A percentile compares a stretch with the other conserved stretches of the same genome.
phyloP scores from a whole-genome alignment of 2,329 filamentous ascomycete genomes.

The Talaromyces sp. region DNA sequence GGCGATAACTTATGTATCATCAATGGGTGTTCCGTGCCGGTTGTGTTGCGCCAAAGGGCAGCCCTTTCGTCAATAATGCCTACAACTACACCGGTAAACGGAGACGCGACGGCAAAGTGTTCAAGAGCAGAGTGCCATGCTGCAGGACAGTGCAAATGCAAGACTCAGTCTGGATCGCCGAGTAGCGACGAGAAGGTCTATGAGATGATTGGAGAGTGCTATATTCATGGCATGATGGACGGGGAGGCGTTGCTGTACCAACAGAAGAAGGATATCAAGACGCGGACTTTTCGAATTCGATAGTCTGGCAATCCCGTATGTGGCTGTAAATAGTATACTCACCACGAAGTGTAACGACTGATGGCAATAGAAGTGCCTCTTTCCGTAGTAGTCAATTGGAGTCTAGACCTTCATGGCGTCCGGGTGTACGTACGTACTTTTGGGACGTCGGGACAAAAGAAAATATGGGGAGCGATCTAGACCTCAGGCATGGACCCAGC shows the following conservation, averaged over 20 bases:
- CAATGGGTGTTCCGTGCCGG: conserved; percentile 35
- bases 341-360: too few species aligned
- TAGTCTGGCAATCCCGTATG: too few species aligned
- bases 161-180: not conserved
- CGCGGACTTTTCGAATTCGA: not conserved
- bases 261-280: conserved; percentile 1
- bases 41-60: conserved; percentile 26
- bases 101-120: not conserved
- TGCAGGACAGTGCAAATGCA: conserved; percentile 10
- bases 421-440: conserved; percentile 40
- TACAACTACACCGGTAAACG: not conserved
- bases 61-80: not conserved
- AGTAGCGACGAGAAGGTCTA: conserved; percentile 1
- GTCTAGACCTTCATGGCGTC: not conserved
- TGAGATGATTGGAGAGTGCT: conserved; percentile 21
- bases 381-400: too few species aligned
- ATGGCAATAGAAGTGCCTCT: not conserved
- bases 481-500: not conserved
- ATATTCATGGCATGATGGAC: conserved; percentile 23
- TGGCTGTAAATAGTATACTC: too few species aligned
- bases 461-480: conserved; percentile 2
- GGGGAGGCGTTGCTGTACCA: conserved; percentile 19
- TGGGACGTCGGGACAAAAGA: not conserved
- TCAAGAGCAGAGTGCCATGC: not conserved
- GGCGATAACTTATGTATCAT: conserved; percentile 33